Percentiles rank a stretch among this genome's conserved stretches.
phyloP scores from a whole-genome alignment of 306 rosid genomes.

The Quillaja saponaria region DNA sequence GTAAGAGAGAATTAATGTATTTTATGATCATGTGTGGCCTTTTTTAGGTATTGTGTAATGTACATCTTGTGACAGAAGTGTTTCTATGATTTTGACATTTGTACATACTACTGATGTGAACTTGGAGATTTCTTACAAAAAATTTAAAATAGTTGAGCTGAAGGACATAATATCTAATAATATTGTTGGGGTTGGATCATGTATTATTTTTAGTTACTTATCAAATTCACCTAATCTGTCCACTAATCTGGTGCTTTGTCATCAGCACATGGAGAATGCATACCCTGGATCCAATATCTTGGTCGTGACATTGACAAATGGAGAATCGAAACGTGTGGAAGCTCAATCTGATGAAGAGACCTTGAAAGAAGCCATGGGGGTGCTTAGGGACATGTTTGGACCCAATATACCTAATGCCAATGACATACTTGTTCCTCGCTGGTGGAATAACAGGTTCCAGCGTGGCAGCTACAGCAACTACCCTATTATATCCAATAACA shows the following conservation, averaged over 20 bases:
- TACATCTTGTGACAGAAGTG: slow-evolving; percentile 13
- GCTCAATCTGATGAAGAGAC: slow-evolving; percentile 78
- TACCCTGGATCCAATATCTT: slow-evolving; percentile 91
- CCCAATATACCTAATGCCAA: slow-evolving; percentile 71
- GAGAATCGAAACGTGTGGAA: slow-evolving; percentile 93
- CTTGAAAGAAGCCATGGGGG: slow-evolving; percentile 80
- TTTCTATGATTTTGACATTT: slow-evolving; percentile 11
- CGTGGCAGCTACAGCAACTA: slow-evolving; percentile 96
- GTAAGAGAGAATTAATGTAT: slow-evolving; percentile 16
- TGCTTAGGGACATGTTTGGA: slow-evolving; percentile 88
- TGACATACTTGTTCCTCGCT: slow-evolving; percentile 82
- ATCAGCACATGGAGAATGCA: slow-evolving; percentile 97
- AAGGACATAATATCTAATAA: slow-evolving; percentile 13
- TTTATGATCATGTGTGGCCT: slow-evolving; percentile 14
- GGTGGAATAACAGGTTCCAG: slow-evolving; percentile 94
- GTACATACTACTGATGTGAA: slow-evolving; percentile 25
- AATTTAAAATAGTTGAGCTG: slow-evolving; percentile 29
- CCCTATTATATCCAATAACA: slow-evolving; percentile 61
- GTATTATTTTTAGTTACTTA: slow-evolving; percentile 25
- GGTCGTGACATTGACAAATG: slow-evolving; percentile 95
- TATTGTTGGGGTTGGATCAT: slow-evolving; percentile 31
- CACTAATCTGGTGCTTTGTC: slow-evolving; percentile 45
- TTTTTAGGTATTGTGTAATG: slow-evolving; percentile 29
- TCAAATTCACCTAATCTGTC: slow-evolving; percentile 29
- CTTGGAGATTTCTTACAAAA: slow-evolving; percentile 9